phyloP scores from a whole-genome alignment of 352 stramenopile genomes.

The Globisporangium abappressorium region DNA sequence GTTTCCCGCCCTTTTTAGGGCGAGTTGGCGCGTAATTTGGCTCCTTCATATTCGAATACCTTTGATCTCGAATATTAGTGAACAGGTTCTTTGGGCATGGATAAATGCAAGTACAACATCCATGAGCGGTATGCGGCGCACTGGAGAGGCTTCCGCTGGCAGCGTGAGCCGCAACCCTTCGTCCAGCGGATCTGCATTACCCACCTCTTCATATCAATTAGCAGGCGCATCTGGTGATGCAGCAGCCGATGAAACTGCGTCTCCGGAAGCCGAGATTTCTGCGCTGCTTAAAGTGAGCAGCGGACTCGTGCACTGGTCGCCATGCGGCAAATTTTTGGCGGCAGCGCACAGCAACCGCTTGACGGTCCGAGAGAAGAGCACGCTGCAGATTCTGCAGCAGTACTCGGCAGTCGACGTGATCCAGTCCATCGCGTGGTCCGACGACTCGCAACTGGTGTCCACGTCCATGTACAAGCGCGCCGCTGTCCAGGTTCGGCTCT shows the following conservation, averaged over 20 bases:
- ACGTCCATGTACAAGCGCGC: slow-evolving; percentile 65
- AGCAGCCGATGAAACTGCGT: background rate
- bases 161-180: background rate
- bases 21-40: too few species aligned
- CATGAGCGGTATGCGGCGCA: background rate
- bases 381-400: slow-evolving; percentile 64
- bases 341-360: slow-evolving; percentile 50
- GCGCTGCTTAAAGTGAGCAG: slow-evolving; percentile 41
- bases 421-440: slow-evolving; percentile 55
- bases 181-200: background rate
- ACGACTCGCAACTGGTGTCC: slow-evolving; percentile 63
- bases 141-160: background rate
- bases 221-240: background rate
- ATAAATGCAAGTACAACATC: background rate
- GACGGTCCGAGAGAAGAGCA: slow-evolving; percentile 45
- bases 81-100: background rate
- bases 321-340: slow-evolving; percentile 54
- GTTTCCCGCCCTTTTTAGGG: slow-evolving; percentile 1
- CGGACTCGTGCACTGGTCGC: slow-evolving; percentile 70
- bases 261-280: slow-evolving; percentile 43
- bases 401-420: slow-evolving; percentile 55
- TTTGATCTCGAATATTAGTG: background rate
- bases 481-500: slow-evolving; percentile 43
- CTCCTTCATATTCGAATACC: background rate
- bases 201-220: background rate